Percentiles rank a stretch among this genome's conserved stretches.
Conservation (phyloP, 306 rosid species). For the Urtica urens region DNA sequence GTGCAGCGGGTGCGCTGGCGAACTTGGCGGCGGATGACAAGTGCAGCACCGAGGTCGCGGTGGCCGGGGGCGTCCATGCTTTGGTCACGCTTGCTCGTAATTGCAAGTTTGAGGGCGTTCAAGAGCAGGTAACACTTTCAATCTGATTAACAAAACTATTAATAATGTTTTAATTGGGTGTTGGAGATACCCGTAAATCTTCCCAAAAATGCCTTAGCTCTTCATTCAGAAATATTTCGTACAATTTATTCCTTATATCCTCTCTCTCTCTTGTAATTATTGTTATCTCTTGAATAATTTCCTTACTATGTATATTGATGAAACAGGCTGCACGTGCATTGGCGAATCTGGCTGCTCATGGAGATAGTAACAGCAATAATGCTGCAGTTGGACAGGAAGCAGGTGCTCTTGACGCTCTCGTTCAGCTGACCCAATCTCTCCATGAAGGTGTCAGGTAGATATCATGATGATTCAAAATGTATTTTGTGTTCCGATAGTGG, state of each 20-base stretch:
- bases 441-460: constrained; percentile 97
- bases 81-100: constrained; percentile 97
- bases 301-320: constrained; percentile 14
- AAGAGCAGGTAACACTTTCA: constrained; percentile 73
- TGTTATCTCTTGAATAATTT: neutral
- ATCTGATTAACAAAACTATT: too few species aligned
- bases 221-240: too few species aligned
- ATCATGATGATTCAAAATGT: neutral
- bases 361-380: constrained; percentile 96
- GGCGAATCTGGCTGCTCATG: constrained; percentile 99
- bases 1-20: constrained; percentile 99
- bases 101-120: constrained; percentile 98
- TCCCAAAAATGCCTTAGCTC: too few species aligned
- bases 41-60: constrained; percentile 96
- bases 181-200: too few species aligned
- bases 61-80: constrained; percentile 97
- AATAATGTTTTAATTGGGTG: too few species aligned
- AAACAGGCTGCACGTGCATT: constrained; percentile 99
- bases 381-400: constrained; percentile 99
- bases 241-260: neutral
- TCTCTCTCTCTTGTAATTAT: neutral
- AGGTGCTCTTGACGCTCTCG: constrained; percentile 99
- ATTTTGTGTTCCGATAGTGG: neutral
- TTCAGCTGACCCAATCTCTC: constrained; percentile 88
- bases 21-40: constrained; percentile 99